phyloP scores from a whole-genome alignment of 768 basidiomycete genomes.

The Auricularia cornea region DNA sequence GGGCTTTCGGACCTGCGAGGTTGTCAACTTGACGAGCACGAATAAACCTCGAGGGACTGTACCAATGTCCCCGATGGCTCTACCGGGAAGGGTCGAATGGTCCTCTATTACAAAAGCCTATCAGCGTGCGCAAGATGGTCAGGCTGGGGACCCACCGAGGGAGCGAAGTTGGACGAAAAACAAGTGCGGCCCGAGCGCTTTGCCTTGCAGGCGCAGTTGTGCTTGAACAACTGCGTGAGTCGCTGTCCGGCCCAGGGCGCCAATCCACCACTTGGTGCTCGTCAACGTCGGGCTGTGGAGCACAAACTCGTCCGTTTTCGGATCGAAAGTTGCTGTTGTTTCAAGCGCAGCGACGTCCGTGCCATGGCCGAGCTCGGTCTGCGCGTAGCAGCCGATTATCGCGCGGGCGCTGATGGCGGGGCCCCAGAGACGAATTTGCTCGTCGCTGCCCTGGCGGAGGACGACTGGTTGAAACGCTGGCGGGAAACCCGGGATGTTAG shows the following conservation, averaged over 20 bases:
- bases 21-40: no score
- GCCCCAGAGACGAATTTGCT: constrained; percentile 45
- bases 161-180: constrained; percentile 69
- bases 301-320: constrained; percentile 57
- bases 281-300: constrained; percentile 69
- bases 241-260: constrained; percentile 59
- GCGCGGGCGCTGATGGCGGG: constrained; percentile 42
- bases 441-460: constrained; percentile 47
- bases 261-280: constrained; percentile 79
- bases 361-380: constrained; percentile 76
- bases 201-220: constrained; percentile 54
- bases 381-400: constrained; percentile 62
- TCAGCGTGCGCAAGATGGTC: no score
- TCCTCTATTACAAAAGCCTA: no score
- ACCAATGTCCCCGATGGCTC: constrained; percentile 67
- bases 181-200: constrained; percentile 61
- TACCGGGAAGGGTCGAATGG: constrained; percentile 52
- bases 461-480: constrained; percentile 66
- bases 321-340: constrained; percentile 68
- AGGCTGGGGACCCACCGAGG: no score
- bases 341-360: constrained; percentile 61
- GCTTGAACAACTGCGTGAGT: constrained; percentile 75
- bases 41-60: no score
- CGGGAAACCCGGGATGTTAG: no score
- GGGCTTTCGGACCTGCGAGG: constrained; percentile 51